These are phyloP conservation scores for Euphorbia schlechtendalii DNA, from an alignment of 441 rosid species.

Conservation along the genomic window DNA sequence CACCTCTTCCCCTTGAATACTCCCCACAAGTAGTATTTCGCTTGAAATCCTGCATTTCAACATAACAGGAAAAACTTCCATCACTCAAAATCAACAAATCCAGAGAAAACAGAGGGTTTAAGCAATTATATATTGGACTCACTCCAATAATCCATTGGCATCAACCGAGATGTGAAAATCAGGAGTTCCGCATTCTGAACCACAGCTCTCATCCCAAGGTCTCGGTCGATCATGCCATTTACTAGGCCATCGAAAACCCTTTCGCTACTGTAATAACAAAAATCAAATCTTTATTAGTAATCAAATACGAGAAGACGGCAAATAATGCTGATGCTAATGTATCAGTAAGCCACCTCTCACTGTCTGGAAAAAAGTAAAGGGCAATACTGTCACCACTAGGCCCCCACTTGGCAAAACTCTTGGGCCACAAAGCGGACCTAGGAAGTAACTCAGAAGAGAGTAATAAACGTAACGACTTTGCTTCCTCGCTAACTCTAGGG, in stretches of 20 bases:
- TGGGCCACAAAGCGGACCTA: slow-evolving; percentile 51
- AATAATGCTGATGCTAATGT: neutral
- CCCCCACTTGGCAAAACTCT: slow-evolving; percentile 37
- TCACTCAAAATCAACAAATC: no score
- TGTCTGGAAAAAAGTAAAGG: slow-evolving; percentile 55
- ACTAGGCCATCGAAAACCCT: slow-evolving; percentile 38
- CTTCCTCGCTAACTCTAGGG: slow-evolving; percentile 37
- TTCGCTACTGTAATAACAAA: slow-evolving; percentile 34
- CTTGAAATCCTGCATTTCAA: slow-evolving; percentile 45
- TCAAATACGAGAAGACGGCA: neutral
- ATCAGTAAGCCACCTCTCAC: slow-evolving; percentile 31
- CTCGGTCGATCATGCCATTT: slow-evolving; percentile 36
- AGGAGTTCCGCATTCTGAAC: slow-evolving; percentile 54
- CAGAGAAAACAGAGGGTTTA: neutral
- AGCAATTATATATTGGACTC: slow-evolving; percentile 22
- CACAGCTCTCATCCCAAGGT: slow-evolving; percentile 44
- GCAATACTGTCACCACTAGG: slow-evolving; percentile 50
- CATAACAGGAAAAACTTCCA: no score
- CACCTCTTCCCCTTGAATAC: slow-evolving; percentile 44
- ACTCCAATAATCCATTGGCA: slow-evolving; percentile 59
- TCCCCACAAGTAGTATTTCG: slow-evolving; percentile 65
- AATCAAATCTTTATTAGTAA: slow-evolving; percentile 8
- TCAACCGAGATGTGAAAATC: slow-evolving; percentile 46
- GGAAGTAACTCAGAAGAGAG: slow-evolving; percentile 50
- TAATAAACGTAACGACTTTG: slow-evolving; percentile 32